Conservation (phyloP, 129 eudicot species). For the Silybum marianum region DNA sequence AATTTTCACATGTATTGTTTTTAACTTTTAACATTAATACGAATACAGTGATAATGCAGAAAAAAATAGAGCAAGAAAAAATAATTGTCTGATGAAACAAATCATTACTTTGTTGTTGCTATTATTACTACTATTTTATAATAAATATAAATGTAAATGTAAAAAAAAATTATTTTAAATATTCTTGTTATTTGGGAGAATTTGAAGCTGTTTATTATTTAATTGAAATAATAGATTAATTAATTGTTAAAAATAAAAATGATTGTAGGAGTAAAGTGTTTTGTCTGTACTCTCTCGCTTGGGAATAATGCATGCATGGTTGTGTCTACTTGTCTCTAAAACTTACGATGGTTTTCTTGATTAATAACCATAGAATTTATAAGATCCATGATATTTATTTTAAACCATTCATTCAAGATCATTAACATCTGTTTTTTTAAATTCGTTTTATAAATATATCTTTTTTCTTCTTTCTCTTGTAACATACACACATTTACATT, state of each 20-base stretch:
- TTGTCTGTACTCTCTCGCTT: background rate
- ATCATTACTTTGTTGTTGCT: background rate
- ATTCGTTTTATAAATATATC: too few relatives aligned
- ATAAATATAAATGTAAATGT: too few relatives aligned
- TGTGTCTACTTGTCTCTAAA: constrained; percentile 19
- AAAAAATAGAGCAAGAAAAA: background rate
- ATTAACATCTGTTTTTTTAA: too few relatives aligned
- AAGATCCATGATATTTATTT: too few relatives aligned
- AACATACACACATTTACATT: too few relatives aligned
- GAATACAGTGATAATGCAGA: background rate
- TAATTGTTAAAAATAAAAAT: background rate
- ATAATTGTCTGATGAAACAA: background rate
- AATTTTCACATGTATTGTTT: background rate
- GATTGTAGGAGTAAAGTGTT: background rate
- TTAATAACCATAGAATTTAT: too few relatives aligned
- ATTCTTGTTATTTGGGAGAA: too few relatives aligned
- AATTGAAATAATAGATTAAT: background rate
- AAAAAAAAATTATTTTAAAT: too few relatives aligned
- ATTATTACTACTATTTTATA: too few relatives aligned
- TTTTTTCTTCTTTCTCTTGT: too few relatives aligned
- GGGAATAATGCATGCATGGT: constrained; percentile 19
- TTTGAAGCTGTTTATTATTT: background rate
- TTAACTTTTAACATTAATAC: background rate
- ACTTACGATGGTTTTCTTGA: constrained; percentile 11
- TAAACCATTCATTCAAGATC: too few relatives aligned